A percentile compares a stretch with the other conserved stretches of the same genome.
phyloP scores from a whole-genome alignment of 2,329 filamentous ascomycete species.

The Thielaviopsis populi region DNA sequence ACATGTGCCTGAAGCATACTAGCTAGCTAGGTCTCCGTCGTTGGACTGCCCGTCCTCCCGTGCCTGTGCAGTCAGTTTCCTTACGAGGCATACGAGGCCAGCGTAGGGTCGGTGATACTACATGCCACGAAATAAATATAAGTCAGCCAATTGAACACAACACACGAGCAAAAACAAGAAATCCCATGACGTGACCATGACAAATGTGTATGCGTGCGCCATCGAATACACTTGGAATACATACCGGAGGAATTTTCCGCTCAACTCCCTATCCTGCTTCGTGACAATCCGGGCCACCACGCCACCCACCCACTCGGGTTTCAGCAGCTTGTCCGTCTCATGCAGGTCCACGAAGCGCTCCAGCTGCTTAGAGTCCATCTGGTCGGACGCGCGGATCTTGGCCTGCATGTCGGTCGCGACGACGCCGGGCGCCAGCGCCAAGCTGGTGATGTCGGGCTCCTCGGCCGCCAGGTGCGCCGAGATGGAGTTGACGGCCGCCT shows the following conservation, averaged over 20 bases:
- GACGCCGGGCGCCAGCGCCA: slow-evolving; percentile 63
- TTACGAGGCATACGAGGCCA: slow-evolving; percentile 31
- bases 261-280: slow-evolving; percentile 49
- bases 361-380: slow-evolving; percentile 44
- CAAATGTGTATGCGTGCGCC: too few relatives aligned
- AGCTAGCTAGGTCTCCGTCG: slow-evolving; percentile 18
- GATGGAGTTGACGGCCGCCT: slow-evolving; percentile 72
- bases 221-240: slow-evolving; percentile 18
- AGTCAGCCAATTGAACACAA: not conserved
- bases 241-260: slow-evolving; percentile 60
- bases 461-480: slow-evolving; percentile 58
- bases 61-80: not conserved
- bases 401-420: slow-evolving; percentile 85
- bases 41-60: not conserved
- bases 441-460: slow-evolving; percentile 57
- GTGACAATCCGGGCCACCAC: slow-evolving; percentile 71
- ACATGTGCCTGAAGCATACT: not conserved
- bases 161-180: not conserved
- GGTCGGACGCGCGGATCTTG: slow-evolving; percentile 50
- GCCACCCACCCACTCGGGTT: slow-evolving; percentile 68
- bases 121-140: not conserved
- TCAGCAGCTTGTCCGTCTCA: slow-evolving; percentile 55
- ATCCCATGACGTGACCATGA: too few relatives aligned
- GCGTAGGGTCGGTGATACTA: slow-evolving; percentile 24
- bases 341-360: slow-evolving; percentile 54